Evolutionary conservation across 805 yeast species (phyloP).

Genomic region (Alloascoidea hylecoeti): DNA sequence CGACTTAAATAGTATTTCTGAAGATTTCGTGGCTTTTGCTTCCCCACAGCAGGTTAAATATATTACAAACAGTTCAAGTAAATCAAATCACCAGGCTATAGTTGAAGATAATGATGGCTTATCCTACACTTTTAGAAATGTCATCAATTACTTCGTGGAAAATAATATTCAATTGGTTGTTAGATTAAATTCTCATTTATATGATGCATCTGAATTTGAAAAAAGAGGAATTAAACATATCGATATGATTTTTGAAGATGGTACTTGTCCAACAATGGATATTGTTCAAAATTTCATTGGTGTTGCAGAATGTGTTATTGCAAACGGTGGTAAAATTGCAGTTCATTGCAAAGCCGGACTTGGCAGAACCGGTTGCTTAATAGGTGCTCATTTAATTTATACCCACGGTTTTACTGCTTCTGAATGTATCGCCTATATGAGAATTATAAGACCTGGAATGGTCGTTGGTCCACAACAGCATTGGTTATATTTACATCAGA

Average conservation of each 20-base stretch:
- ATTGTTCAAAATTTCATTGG: slow-evolving; percentile 89
- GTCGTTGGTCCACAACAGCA: slow-evolving; percentile 99
- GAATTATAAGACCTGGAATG: slow-evolving; percentile 97
- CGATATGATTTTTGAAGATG: slow-evolving; percentile 96
- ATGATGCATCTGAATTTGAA: slow-evolving; percentile 75
- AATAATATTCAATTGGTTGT: slow-evolving; percentile 81
- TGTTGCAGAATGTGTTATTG: slow-evolving; percentile 82
- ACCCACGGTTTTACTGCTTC: slow-evolving; percentile 95
- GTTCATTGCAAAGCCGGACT: slow-evolving; percentile 99
- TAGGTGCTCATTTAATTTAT: slow-evolving; percentile 93
- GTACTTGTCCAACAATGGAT: slow-evolving; percentile 93
- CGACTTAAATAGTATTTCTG: slow-evolving; percentile 82
- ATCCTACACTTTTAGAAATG: slow-evolving; percentile 43
- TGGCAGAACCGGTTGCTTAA: slow-evolving; percentile 95
- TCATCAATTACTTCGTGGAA: slow-evolving; percentile 57
- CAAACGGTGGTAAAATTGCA: slow-evolving; percentile 83
- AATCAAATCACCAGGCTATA: slow-evolving; percentile 33
- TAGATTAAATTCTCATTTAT: slow-evolving; percentile 81
- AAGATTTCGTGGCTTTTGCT: slow-evolving; percentile 95
- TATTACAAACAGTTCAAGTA: slow-evolving; percentile 22
- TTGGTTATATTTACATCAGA: slow-evolving; percentile 93
- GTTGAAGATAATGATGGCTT: slow-evolving; percentile 10
- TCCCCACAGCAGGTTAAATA: slow-evolving; percentile 69
- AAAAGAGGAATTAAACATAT: slow-evolving; percentile 75
- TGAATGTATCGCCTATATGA: slow-evolving; percentile 93